Evolutionary conservation across 2,329 filamentous ascomycete genomes (phyloP), one percentile per base, ranked within the genome.

Genomic region (Beauveria asiatica): DNA sequence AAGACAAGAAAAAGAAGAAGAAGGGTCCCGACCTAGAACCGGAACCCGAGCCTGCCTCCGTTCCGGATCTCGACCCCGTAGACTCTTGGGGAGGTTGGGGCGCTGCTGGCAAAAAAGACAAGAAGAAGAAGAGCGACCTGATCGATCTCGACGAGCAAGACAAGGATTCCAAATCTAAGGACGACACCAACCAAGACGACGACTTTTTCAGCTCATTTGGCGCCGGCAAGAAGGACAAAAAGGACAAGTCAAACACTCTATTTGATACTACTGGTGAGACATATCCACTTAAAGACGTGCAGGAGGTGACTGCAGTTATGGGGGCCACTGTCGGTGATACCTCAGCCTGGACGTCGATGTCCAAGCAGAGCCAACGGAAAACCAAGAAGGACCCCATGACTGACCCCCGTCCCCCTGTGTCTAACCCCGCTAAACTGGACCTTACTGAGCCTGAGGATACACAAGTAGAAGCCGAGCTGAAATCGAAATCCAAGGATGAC

Each of bases 171-270:
- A 45, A 64, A 13, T 61, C 63, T 17, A 62, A 67, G 25, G 68
- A 70, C 16, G 70, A 71, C 52, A 64, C 72, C 54, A 67, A 72
- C 41, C 72, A 69, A 16, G 75, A 76, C 46, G 79, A 82, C 58
- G 80, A 80, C 61, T 82, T 83, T 64, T 83, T 83, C 69, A 78
- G 75, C 62, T 78, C 80, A 52, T 85, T 83, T 76, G 80, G 79
- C 37, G 82, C 78, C 56, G 74, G 76, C 11, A 83, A 83, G 67
- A 83, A 83, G 63, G 68, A 72, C 59, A 76, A 81, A 67, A 83
- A 83, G 69, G 72, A 73, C 48, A 81, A 78, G 60, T 70, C 68
- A 61, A 80, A 78, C 67, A 78, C 82, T 61, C 72, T 81, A 45
- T 68, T 77, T 30, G 76, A 76, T 49, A 74, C 74, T 61, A 74